Evolutionary conservation across 1,284 basidiomycete genomes (phyloP).

Genomic region (Pseudozyma flocculosa): DNA sequence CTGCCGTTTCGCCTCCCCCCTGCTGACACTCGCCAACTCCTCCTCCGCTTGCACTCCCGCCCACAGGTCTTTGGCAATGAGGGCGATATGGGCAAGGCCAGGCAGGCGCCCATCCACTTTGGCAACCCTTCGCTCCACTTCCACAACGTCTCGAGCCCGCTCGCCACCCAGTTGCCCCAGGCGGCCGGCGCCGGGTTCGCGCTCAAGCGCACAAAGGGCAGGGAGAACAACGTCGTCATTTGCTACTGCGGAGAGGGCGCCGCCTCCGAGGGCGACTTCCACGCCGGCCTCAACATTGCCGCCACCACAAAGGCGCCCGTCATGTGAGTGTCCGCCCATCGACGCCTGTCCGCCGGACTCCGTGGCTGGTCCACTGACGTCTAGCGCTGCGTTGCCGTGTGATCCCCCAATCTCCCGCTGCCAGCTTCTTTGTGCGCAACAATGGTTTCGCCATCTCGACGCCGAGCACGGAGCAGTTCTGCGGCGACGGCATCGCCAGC

Average conservation of each 20-base stretch:
- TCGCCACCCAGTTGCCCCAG: conserved; percentile 95
- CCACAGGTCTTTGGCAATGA: conserved; percentile 40
- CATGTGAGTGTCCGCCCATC: conserved; percentile 57
- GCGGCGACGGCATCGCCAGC: conserved; percentile 61
- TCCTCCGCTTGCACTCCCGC: too few species aligned
- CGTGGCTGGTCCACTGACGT: too few species aligned
- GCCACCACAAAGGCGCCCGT: conserved; percentile 44
- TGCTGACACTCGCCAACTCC: too few species aligned
- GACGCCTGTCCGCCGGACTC: too few species aligned
- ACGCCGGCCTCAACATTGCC: conserved; percentile 62
- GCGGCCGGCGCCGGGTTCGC: conserved; percentile 91
- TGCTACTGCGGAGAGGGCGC: conserved; percentile 83
- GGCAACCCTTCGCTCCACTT: conserved; percentile 81
- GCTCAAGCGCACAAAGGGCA: conserved; percentile 73
- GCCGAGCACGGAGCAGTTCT: conserved; percentile 80
- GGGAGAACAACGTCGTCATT: conserved; percentile 68
- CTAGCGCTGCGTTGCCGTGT: too few species aligned
- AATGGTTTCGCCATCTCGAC: conserved; percentile 95
- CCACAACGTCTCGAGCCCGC: conserved; percentile 87
- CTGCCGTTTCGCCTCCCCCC: neutral
- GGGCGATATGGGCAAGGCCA: conserved; percentile 38
- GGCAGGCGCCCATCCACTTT: conserved; percentile 67
- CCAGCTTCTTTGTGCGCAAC: conserved; percentile 67
- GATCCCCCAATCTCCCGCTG: too few species aligned
- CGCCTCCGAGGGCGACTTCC: conserved; percentile 64